phyloP scores from a whole-genome alignment of 2,329 filamentous ascomycete genomes.

The Harringtonia lauricola region DNA sequence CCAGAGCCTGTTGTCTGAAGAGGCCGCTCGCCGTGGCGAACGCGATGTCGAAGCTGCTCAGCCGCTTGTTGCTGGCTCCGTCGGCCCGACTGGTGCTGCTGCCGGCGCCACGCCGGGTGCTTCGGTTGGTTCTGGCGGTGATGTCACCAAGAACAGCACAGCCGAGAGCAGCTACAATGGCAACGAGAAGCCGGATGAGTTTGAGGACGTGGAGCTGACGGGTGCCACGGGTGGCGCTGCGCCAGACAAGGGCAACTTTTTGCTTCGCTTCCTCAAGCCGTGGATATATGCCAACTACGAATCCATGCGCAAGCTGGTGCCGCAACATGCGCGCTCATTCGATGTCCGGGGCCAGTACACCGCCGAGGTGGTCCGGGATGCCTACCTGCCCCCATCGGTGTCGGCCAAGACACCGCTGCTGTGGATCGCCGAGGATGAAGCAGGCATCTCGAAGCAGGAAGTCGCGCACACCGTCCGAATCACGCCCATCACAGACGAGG shows the following conservation, averaged over 20 bases:
- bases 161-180: conserved; percentile 12
- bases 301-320: conserved; percentile 58
- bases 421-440: conserved; percentile 74
- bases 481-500: conserved; percentile 73
- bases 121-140: neutral
- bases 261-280: conserved; percentile 64
- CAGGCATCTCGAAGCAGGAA: conserved; percentile 69
- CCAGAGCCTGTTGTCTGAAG: conserved; percentile 49
- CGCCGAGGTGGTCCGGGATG: conserved; percentile 49
- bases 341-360: conserved; percentile 46
- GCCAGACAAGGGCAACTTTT: conserved; percentile 36
- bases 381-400: conserved; percentile 65
- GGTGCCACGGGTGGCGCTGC: conserved; percentile 14
- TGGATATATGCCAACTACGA: conserved; percentile 66
- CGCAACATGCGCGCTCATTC: conserved; percentile 34
- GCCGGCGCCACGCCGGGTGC: too few relatives aligned
- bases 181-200: conserved; percentile 10
- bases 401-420: conserved; percentile 52
- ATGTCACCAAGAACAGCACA: conserved; percentile 13
- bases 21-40: conserved; percentile 22
- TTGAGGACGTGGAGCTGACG: conserved; percentile 9
- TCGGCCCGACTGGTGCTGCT: too few relatives aligned
- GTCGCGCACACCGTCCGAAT: conserved; percentile 59
- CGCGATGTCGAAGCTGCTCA: conserved; percentile 9
- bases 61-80: too few relatives aligned